Evolutionary conservation across 2,329 filamentous ascomycete genomes (phyloP), one percentile per base, ranked within the genome.

Genomic region (Teratosphaeria viscida): DNA sequence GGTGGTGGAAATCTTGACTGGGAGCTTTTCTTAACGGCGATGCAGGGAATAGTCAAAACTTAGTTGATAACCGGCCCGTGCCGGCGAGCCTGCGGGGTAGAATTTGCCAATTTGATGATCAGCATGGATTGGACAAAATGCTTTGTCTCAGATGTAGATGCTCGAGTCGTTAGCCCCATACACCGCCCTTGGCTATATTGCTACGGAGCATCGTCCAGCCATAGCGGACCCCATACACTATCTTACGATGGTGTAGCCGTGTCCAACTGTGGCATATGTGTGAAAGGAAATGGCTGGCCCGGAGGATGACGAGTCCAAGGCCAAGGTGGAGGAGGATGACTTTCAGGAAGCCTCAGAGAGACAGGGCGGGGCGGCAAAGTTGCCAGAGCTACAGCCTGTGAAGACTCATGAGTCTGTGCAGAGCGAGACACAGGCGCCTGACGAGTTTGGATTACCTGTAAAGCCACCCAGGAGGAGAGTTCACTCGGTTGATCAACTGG

Each of bases 401-500:
- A 49, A 49, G 43, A 49, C 43, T 49, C 19, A 49, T 23, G 43
- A 49, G 43, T 49, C 43, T 49, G 43, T 49, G 8, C 63, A 65
- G 53, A 49, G 62, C n/a, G 63, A 70, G 49, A 61, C 66, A 19
- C 63, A 67, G 10, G 66, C 63, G 34, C 65, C 71, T 7, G 73
- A 75, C 57, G 73, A 75, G 59, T 75, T 74, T 60, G 73, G 73
- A 5, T 61, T 75, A 35, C 71, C 72, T 19, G 62, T 71, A n/a
- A 67, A 66, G 57, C 67, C 68, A 57, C 63, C 67, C 6, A 61
- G 68, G 55, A 69, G 67, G 60, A 64, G 70, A 57, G 60, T 63
- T 2, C 69, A 68, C 54, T 64, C 61, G 11, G 57, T 66, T 53
- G 63, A 69, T 5, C 59, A 70, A 43, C 58, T 65, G 32, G 66